These are phyloP conservation scores for Paramyrothecium roridum DNA, from an alignment of 2,329 filamentous ascomycete species.

Conservation along the genomic window DNA sequence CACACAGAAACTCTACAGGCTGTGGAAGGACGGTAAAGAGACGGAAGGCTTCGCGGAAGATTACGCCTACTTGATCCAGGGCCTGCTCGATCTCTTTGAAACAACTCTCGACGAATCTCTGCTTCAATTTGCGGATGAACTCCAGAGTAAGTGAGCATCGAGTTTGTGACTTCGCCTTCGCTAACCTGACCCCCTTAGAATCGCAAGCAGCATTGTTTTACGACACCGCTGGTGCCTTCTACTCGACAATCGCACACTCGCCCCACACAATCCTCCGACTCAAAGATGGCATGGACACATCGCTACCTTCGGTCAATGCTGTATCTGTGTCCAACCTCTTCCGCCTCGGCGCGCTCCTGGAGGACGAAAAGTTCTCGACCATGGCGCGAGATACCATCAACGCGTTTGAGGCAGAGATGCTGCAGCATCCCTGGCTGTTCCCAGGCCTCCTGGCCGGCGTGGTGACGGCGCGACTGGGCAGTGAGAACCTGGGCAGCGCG, in stretches of 20 bases:
- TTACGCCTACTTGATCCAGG: constrained; percentile 84
- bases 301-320: constrained; percentile 86
- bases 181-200: constrained; percentile 39
- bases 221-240: constrained; percentile 69
- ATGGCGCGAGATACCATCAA: constrained; percentile 72
- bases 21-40: constrained; percentile 67
- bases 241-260: constrained; percentile 61
- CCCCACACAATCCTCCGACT: constrained; percentile 76
- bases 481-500: constrained; percentile 35
- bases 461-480: constrained; percentile 70
- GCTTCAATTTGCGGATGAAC: constrained; percentile 74
- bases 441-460: constrained; percentile 74
- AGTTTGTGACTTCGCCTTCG: background rate
- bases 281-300: constrained; percentile 93
- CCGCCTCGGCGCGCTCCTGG: constrained; percentile 68
- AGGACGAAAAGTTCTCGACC: constrained; percentile 59
- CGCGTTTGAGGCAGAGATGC: constrained; percentile 86
- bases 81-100: constrained; percentile 80
- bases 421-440: constrained; percentile 92
- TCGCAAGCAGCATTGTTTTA: constrained; percentile 76
- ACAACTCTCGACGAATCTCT: constrained; percentile 73
- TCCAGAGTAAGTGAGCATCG: constrained; percentile 60
- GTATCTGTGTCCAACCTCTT: constrained; percentile 86
- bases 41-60: constrained; percentile 83
- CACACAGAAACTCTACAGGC: constrained; percentile 64